phyloP scores from a whole-genome alignment of 805 yeast genomes.

The Nakazawaea sp. region DNA sequence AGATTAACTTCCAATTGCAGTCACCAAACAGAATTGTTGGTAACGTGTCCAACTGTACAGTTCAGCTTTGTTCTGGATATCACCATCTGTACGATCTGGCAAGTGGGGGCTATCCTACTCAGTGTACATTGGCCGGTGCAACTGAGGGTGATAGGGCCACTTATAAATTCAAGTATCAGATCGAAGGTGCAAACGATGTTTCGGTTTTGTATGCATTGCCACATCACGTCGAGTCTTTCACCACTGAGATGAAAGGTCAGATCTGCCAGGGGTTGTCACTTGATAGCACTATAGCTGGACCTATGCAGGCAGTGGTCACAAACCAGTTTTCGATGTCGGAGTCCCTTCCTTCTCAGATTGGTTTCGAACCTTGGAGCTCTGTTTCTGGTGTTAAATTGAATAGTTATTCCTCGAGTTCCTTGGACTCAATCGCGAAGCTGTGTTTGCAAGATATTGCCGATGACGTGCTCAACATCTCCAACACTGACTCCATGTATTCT shows the following conservation, averaged over 20 bases:
- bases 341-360: constrained; percentile 24
- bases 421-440: constrained; percentile 31
- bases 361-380: constrained; percentile 55
- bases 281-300: constrained; percentile 50
- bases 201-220: constrained; percentile 44
- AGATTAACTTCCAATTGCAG: constrained; percentile 1
- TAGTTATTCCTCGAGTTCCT: constrained; percentile 15
- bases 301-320: constrained; percentile 39
- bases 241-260: constrained; percentile 16
- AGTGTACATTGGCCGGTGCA: constrained; percentile 1
- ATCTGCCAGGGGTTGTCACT: constrained; percentile 19
- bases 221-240: constrained; percentile 39
- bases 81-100: constrained; percentile 24
- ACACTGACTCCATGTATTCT: constrained; percentile 72
- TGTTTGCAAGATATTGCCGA: constrained; percentile 44
- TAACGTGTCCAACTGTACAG: constrained; percentile 1
- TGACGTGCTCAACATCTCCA: constrained; percentile 42
- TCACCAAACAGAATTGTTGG: constrained; percentile 5
- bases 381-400: constrained; percentile 14
- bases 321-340: constrained; percentile 23
- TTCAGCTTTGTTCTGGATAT: constrained; percentile 29
- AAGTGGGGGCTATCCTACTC: constrained; percentile 26
- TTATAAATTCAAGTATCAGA: constrained; percentile 35
- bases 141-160: constrained; percentile 22
- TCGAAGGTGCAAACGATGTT: constrained; percentile 17